A percentile compares a stretch with the other conserved stretches of the same genome.
Conservation (phyloP, 2,329 filamentous ascomycete species). For the Paraphoma sp. region DNA sequence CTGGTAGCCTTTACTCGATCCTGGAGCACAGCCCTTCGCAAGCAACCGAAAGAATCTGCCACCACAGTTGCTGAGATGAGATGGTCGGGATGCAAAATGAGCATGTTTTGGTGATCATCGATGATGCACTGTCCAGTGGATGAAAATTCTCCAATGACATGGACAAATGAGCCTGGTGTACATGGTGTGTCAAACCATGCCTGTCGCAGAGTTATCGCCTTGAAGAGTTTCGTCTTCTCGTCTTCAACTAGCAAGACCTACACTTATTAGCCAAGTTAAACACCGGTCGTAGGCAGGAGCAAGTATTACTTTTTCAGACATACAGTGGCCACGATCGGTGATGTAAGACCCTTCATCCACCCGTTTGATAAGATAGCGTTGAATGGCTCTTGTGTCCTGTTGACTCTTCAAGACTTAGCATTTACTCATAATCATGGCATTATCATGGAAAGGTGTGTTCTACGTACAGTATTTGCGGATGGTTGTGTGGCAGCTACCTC, state of each 20-base stretch:
- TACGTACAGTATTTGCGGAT: slow-evolving; percentile 61
- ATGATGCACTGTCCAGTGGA: slow-evolving; percentile 75
- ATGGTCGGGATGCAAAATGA: slow-evolving; percentile 94
- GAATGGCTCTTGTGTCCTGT: slow-evolving; percentile 75
- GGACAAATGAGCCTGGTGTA: slow-evolving; percentile 76
- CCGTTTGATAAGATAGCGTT: slow-evolving; percentile 83
- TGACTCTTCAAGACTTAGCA: slow-evolving; percentile 74
- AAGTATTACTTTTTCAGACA: slow-evolving; percentile 74
- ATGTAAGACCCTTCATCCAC: slow-evolving; percentile 73
- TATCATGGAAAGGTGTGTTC: slow-evolving; percentile 28
- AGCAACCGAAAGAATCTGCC: slow-evolving; percentile 93
- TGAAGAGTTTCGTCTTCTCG: slow-evolving; percentile 71
- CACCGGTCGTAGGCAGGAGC: background rate
- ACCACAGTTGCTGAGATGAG: slow-evolving; percentile 94
- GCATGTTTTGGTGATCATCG: slow-evolving; percentile 80
- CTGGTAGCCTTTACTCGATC: slow-evolving; percentile 92
- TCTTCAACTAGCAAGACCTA: slow-evolving; percentile 83
- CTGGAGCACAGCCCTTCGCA: slow-evolving; percentile 88
- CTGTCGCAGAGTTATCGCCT: slow-evolving; percentile 77
- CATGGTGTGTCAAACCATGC: slow-evolving; percentile 87
- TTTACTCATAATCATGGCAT: slow-evolving; percentile 26
- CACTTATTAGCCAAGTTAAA: background rate
- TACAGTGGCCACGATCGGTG: slow-evolving; percentile 65
- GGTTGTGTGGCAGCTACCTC: slow-evolving; percentile 77
- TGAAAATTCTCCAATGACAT: slow-evolving; percentile 83